These are phyloP conservation scores for Fomitopsis serialis DNA, from an alignment of 768 basidiomycete genomes.

Conservation along the genomic window DNA sequence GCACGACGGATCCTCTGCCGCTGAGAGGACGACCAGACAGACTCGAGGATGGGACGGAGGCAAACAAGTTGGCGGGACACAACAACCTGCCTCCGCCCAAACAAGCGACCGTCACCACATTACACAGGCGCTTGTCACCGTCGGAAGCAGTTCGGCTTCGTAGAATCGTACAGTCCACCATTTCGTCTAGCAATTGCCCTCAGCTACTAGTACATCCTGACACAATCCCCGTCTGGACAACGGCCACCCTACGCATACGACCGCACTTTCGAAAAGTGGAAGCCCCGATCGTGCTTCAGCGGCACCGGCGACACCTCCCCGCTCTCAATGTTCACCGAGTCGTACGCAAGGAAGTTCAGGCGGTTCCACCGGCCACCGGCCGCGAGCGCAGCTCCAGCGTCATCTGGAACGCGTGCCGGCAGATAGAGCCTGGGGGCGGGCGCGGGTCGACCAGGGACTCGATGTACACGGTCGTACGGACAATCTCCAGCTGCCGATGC, in stretches of 20 bases:
- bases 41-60: slow-evolving; percentile 1
- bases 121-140: too few relatives aligned
- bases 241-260: slow-evolving; percentile 40
- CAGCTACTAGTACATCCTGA: too few relatives aligned
- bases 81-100: neutral
- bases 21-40: slow-evolving; percentile 8
- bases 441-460: slow-evolving; percentile 56
- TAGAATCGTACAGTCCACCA: too few relatives aligned
- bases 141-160: too few relatives aligned
- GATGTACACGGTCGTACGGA: slow-evolving; percentile 49
- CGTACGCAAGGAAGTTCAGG: slow-evolving; percentile 68
- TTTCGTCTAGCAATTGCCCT: too few relatives aligned
- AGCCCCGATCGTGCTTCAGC: slow-evolving; percentile 82
- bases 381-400: slow-evolving; percentile 63
- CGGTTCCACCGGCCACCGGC: slow-evolving; percentile 83
- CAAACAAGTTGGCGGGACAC: neutral
- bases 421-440: slow-evolving; percentile 5
- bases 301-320: slow-evolving; percentile 67
- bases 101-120: too few relatives aligned
- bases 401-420: slow-evolving; percentile 72
- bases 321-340: slow-evolving; percentile 68
- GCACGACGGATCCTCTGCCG: slow-evolving; percentile 46
- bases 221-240: too few relatives aligned
- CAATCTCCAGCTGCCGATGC: slow-evolving; percentile 70
- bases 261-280: slow-evolving; percentile 89